A percentile compares a stretch with the other conserved stretches of the same genome.
These are phyloP conservation scores for Lasiodiplodia hormozganensis DNA, from an alignment of 2,329 filamentous ascomycete species.

Conservation along the genomic window DNA sequence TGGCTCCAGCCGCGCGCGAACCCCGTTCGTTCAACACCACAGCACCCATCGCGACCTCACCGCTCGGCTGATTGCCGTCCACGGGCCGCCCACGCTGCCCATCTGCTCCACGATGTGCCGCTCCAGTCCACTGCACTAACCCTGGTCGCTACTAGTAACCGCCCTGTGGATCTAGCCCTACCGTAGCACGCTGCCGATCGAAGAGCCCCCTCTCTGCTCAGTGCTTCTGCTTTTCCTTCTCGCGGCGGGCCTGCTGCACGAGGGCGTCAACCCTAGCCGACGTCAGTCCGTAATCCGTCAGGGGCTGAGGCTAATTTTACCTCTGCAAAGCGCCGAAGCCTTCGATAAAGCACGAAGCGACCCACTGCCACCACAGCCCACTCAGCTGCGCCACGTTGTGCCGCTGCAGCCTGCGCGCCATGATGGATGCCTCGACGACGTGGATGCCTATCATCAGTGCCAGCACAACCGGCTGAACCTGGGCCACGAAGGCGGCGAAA, in stretches of 20 bases:
- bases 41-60: constrained; percentile 8
- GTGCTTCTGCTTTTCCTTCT: constrained; percentile 49
- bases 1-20: constrained; percentile 4
- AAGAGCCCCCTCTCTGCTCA: constrained; percentile 33
- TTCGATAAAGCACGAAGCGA: constrained; percentile 59
- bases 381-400: constrained; percentile 60
- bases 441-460: constrained; percentile 70
- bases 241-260: constrained; percentile 34
- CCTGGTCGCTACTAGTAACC: constrained; percentile 17
- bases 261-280: constrained; percentile 26
- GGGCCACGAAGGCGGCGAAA: constrained; percentile 65
- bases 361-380: constrained; percentile 61
- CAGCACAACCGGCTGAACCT: constrained; percentile 66
- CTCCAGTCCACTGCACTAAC: constrained; percentile 25
- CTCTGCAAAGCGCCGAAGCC: constrained; percentile 58
- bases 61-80: constrained; percentile 26
- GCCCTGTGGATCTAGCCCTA: constrained; percentile 28
- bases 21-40: constrained; percentile 3
- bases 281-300: constrained; percentile 18
- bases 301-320: constrained; percentile 30
- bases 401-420: constrained; percentile 56
- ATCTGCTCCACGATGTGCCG: constrained; percentile 27
- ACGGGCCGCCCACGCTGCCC: constrained; percentile 18
- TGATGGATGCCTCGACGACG: constrained; percentile 62
- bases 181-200: constrained; percentile 14